Conservation (phyloP, 2,329 filamentous ascomycete genomes). For the Macrophomina tecta region DNA sequence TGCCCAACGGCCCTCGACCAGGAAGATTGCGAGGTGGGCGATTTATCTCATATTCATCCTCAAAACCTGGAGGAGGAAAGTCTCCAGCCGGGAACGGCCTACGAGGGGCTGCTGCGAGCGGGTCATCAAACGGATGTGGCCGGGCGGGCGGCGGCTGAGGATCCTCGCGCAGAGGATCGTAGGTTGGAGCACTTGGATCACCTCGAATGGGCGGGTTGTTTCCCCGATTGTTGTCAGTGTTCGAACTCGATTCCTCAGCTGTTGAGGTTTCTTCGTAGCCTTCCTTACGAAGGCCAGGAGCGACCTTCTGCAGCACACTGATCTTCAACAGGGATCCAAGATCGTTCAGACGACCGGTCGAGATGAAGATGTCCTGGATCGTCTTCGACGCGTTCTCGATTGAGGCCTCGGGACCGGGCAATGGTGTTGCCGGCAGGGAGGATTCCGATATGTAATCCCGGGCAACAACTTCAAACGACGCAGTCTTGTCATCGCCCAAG, state of each 20-base stretch:
- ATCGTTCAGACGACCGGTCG: conserved; percentile 68
- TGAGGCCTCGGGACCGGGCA: conserved; percentile 36
- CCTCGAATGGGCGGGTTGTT: conserved; percentile 46
- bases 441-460: conserved; percentile 76
- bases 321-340: conserved; percentile 75
- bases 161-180: conserved; percentile 50
- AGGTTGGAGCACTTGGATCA: conserved; percentile 48
- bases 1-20: conserved; percentile 62
- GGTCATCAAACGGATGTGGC: conserved; percentile 73
- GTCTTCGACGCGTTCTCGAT: conserved; percentile 52
- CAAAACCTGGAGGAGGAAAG: conserved; percentile 87
- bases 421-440: conserved; percentile 58
- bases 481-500: conserved; percentile 79
- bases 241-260: conserved; percentile 29
- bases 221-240: conserved; percentile 51
- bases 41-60: conserved; percentile 88
- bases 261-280: conserved; percentile 70
- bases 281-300: conserved; percentile 77
- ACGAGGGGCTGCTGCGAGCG: conserved; percentile 64
- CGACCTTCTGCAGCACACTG: conserved; percentile 82
- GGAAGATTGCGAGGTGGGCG: conserved; percentile 65
- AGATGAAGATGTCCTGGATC: conserved; percentile 72
- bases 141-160: conserved; percentile 63
- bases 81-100: conserved; percentile 72
- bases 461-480: conserved; percentile 74